These are phyloP conservation scores for Ceriops zippeliana DNA, from an alignment of 345 rosid genomes.

Conservation along the genomic window DNA sequence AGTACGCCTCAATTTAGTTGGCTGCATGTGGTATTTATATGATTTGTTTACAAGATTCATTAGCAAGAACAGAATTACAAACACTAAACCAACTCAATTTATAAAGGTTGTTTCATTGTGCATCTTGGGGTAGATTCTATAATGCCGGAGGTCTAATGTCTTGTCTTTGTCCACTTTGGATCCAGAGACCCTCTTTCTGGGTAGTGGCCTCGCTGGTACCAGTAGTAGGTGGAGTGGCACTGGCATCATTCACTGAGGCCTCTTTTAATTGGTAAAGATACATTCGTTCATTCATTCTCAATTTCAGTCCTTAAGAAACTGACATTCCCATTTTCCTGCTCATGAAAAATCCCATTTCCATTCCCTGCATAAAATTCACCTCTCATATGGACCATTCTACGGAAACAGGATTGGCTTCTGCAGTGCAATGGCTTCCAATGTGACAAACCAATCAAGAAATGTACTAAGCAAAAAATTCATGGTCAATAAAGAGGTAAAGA, in stretches of 20 bases:
- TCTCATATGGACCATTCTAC: background rate
- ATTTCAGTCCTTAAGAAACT: too few species aligned
- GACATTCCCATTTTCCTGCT: background rate
- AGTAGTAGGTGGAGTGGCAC: constrained; percentile 75
- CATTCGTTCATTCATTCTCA: background rate
- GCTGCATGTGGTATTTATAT: too few species aligned
- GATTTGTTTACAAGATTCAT: too few species aligned
- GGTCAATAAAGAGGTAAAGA: constrained; percentile 53
- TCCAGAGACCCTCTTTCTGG: constrained; percentile 65
- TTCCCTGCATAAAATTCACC: background rate
- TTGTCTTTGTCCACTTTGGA: constrained; percentile 8
- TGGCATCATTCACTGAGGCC: constrained; percentile 77
- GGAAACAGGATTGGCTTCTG: constrained; percentile 73
- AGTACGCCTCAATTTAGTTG: too few species aligned
- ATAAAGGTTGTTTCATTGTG: background rate
- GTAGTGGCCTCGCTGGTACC: constrained; percentile 59
- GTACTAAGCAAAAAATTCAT: constrained; percentile 78
- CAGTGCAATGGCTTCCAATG: constrained; percentile 91
- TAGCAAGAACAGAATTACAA: too few species aligned
- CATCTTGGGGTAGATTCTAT: too few species aligned
- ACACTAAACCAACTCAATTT: too few species aligned
- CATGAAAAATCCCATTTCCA: background rate
- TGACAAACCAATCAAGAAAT: constrained; percentile 84
- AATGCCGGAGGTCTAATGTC: background rate
- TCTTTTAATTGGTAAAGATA: constrained; percentile 71